These are phyloP conservation scores for Symbiodinium natans DNA, from an alignment of 73 alveolate genomes.

Conservation along the genomic window DNA sequence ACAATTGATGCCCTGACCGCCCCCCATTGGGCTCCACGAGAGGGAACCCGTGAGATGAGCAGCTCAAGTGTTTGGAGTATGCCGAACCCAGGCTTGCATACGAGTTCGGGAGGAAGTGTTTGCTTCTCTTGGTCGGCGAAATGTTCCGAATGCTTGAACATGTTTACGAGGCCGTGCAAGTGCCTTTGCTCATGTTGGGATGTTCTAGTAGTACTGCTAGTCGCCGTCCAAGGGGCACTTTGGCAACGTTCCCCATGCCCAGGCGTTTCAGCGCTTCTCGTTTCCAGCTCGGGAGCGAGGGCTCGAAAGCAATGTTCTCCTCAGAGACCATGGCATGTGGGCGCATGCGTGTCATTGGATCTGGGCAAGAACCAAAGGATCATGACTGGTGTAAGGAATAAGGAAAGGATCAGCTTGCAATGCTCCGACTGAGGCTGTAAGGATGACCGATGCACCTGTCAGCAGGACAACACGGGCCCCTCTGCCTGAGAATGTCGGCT, in stretches of 20 bases:
- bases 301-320: constrained; percentile 45
- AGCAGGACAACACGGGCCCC: neutral
- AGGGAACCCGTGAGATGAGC: no score
- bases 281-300: constrained; percentile 59
- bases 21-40: no score
- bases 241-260: constrained; percentile 88
- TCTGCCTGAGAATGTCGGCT: neutral
- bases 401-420: constrained; percentile 59
- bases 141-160: no score
- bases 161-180: no score
- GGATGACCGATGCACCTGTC: constrained; percentile 45
- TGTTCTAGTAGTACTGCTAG: no score
- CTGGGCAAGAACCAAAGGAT: neutral
- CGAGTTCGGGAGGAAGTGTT: no score
- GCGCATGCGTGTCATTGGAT: no score
- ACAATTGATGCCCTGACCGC: no score
- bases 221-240: constrained; percentile 42
- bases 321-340: neutral
- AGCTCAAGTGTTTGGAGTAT: no score
- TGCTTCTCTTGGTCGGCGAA: no score
- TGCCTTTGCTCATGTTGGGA: no score
- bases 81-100: no score
- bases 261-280: neutral
- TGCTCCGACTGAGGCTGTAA: constrained; percentile 90
- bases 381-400: neutral